These are phyloP conservation scores for Apiospora malaysiana DNA, from an alignment of 2,329 filamentous ascomycete species.

Conservation along the genomic window DNA sequence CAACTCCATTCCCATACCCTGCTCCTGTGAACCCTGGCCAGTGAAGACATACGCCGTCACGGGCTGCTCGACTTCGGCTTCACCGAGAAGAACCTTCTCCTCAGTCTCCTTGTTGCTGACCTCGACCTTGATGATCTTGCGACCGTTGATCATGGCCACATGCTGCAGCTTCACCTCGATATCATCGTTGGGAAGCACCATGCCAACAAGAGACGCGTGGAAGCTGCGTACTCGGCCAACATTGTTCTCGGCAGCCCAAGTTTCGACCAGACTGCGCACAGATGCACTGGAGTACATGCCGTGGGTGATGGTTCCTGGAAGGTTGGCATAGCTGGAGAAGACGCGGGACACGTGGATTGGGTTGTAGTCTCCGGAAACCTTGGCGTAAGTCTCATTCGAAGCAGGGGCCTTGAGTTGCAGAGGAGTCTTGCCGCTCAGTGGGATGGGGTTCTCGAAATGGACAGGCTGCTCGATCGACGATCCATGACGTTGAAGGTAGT, in stretches of 20 bases:
- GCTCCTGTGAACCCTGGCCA: conserved; percentile 96
- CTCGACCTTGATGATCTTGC: conserved; percentile 99
- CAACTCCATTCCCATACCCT: conserved; percentile 99
- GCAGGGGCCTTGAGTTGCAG: conserved; percentile 88
- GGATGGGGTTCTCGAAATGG: conserved; percentile 96
- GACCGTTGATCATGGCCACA: conserved; percentile 95
- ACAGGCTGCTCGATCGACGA: conserved; percentile 94
- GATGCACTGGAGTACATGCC: conserved; percentile 99
- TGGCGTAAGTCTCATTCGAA: conserved; percentile 97
- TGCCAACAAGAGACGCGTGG: conserved; percentile 95
- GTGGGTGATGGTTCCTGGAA: conserved; percentile 97
- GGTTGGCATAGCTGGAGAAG: conserved; percentile 93
- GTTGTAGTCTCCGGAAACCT: conserved; percentile 98
- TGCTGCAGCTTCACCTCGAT: conserved; percentile 96
- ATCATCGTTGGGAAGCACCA: conserved; percentile 97
- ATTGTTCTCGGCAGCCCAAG: conserved; percentile 99
- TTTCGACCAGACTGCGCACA: conserved; percentile 94
- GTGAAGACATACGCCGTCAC: conserved; percentile 98
- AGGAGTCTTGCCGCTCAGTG: conserved; percentile 89
- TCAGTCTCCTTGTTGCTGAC: conserved; percentile 94
- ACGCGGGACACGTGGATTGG: conserved; percentile 98
- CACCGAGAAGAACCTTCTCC: conserved; percentile 92
- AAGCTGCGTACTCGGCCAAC: conserved; percentile 96
- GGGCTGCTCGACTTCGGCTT: conserved; percentile 97
- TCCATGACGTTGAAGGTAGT: conserved; percentile 92